These are phyloP conservation scores for Xylaria intraflava DNA, from an alignment of 495 filamentous ascomycete genomes.

Conservation along the genomic window DNA sequence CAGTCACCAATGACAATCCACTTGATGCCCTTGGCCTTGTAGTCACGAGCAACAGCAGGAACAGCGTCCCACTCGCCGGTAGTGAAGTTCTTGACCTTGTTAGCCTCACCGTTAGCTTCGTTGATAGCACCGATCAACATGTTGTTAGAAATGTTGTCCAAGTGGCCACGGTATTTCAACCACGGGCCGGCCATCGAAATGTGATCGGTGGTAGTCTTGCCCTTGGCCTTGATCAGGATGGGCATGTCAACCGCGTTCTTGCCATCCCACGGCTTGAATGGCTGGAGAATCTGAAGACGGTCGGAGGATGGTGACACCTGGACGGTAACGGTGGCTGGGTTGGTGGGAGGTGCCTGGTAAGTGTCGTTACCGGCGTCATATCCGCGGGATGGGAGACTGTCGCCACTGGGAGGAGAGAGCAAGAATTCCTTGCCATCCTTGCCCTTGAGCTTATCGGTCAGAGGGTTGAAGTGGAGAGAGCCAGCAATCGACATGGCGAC, in stretches of 20 bases:
- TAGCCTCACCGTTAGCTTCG: conserved; percentile 90
- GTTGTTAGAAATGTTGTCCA: conserved; percentile 99
- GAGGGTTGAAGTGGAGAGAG: conserved; percentile 90
- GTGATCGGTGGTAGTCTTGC: conserved; percentile 99
- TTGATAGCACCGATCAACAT: conserved; percentile 99
- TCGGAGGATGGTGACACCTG: conserved; percentile 84
- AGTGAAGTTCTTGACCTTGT: conserved; percentile 92
- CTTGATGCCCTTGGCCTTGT: conserved; percentile 90
- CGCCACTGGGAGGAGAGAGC: conserved; percentile 71
- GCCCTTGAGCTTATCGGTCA: conserved; percentile 90
- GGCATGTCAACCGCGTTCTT: conserved; percentile 85
- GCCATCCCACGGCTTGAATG: conserved; percentile 86
- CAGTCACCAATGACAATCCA: conserved; percentile 99
- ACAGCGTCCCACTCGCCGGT: conserved; percentile 80
- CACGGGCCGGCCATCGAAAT: conserved; percentile 99
- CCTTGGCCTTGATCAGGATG: conserved; percentile 94
- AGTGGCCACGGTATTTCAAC: conserved; percentile 99
- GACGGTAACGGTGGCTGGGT: conserved; percentile 66
- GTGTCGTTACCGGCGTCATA: conserved; percentile 94
- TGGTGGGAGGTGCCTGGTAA: conserved; percentile 89
- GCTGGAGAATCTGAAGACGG: conserved; percentile 84
- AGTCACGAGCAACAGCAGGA: conserved; percentile 91
- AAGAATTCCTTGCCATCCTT: conserved; percentile 96
- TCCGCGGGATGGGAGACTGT: conserved; percentile 71
- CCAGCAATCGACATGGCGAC: conserved; percentile 89